These are phyloP conservation scores for Dactylellina leptospora DNA, from an alignment of 2,329 filamentous ascomycete genomes.

Conservation along the genomic window DNA sequence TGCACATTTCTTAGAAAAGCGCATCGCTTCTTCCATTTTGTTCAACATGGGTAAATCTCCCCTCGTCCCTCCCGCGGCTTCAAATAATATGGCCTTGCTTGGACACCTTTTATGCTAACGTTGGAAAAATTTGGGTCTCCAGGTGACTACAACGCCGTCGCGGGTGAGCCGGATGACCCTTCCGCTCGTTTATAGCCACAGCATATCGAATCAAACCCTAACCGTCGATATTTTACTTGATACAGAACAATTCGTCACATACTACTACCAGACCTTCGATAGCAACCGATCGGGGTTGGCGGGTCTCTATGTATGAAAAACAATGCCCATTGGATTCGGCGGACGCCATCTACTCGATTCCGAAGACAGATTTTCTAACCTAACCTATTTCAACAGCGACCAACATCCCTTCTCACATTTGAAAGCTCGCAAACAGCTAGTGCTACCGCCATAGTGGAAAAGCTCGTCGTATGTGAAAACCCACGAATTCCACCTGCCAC, in stretches of 20 bases:
- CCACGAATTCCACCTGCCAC: not conserved
- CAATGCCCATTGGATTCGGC: not conserved
- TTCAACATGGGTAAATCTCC: constrained; percentile 33
- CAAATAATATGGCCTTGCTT: not conserved
- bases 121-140: not conserved
- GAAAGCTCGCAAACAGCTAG: constrained; percentile 76
- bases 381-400: constrained; percentile 67
- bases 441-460: constrained; percentile 73
- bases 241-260: constrained; percentile 87
- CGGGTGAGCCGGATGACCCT: no score
- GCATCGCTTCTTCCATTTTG: not conserved
- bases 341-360: no score
- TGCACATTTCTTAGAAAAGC: not conserved
- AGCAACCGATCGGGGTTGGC: constrained; percentile 71
- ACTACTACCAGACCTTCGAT: constrained; percentile 93
- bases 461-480: constrained; percentile 73
- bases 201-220: not conserved
- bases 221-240: constrained; percentile 19
- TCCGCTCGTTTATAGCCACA: not conserved
- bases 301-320: constrained; percentile 78
- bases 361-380: no score
- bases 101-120: not conserved
- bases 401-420: constrained; percentile 91
- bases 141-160: constrained; percentile 16
- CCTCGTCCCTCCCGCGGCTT: not conserved